phyloP scores from a whole-genome alignment of 768 basidiomycete genomes.

The Termitomyces sp. region DNA sequence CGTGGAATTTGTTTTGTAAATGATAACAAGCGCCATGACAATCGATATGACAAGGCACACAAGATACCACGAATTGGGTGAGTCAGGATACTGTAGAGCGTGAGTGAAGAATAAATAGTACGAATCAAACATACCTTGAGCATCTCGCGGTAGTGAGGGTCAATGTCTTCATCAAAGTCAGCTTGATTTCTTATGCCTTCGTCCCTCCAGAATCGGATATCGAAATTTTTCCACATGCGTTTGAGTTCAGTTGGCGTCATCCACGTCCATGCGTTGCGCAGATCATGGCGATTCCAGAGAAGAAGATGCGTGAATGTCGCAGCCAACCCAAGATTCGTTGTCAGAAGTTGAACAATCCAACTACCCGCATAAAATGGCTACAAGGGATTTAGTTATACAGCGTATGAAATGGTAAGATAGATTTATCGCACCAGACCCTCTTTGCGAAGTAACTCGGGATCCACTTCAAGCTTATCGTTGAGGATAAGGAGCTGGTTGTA shows the following conservation, averaged over 20 bases:
- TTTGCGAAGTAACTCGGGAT: conserved; percentile 32
- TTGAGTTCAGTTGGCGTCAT: conserved; percentile 30
- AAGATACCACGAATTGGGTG: conserved; percentile 54
- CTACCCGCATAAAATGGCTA: conserved; percentile 45
- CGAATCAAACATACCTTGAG: conserved; percentile 31
- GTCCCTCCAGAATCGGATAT: conserved; percentile 40
- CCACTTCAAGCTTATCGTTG: conserved; percentile 39
- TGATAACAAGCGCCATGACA: conserved; percentile 36
- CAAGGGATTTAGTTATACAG: background rate
- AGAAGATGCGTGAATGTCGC: conserved; percentile 46
- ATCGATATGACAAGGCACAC: conserved; percentile 38
- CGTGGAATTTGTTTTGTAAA: conserved; percentile 44
- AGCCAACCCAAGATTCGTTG: conserved; percentile 43
- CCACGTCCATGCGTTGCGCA: conserved; percentile 44
- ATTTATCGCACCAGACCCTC: conserved; percentile 32
- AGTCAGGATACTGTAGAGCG: conserved; percentile 43
- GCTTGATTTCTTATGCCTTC: conserved; percentile 32
- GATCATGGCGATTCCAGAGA: conserved; percentile 41
- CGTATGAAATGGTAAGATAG: background rate
- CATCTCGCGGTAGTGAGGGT: conserved; percentile 51
- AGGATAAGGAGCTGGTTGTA: conserved; percentile 48
- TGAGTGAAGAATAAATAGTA: background rate
- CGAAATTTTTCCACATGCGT: conserved; percentile 28
- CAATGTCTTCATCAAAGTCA: conserved; percentile 28
- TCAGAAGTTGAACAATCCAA: conserved; percentile 41